Conservation (phyloP, 805 yeast genomes). For the Yueomyces sinensis region DNA sequence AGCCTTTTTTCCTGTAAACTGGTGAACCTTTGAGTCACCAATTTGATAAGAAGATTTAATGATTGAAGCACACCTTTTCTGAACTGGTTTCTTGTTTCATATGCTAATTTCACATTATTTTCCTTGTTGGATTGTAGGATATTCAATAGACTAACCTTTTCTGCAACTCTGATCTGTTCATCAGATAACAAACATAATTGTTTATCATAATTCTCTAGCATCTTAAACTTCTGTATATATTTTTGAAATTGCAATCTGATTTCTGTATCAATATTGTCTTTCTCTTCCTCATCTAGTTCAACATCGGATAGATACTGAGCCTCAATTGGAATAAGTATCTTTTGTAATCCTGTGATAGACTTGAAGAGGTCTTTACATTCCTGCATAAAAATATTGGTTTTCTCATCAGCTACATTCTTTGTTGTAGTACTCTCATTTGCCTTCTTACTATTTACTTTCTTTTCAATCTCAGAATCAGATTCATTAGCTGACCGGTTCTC, state of each 20-base stretch:
- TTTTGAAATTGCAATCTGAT: conserved; percentile 38
- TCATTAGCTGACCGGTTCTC: conserved; percentile 5
- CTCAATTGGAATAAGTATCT: conserved; percentile 15
- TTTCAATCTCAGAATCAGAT: background rate
- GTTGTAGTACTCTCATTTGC: conserved; percentile 1
- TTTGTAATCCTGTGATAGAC: conserved; percentile 19
- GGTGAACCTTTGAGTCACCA: conserved; percentile 33
- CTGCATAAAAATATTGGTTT: conserved; percentile 14
- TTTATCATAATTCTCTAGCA: conserved; percentile 38
- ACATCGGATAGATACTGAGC: conserved; percentile 16
- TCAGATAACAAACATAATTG: conserved; percentile 26
- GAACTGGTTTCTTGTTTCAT: conserved; percentile 29
- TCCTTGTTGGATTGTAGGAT: conserved; percentile 9
- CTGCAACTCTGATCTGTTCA: conserved; percentile 7
- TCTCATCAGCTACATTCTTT: background rate
- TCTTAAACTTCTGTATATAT: conserved; percentile 36
- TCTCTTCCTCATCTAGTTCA: conserved; percentile 32
- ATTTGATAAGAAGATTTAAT: conserved; percentile 31
- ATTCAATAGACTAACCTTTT: conserved; percentile 14
- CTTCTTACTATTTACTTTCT: background rate
- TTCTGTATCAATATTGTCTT: conserved; percentile 44
- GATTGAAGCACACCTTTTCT: conserved; percentile 38
- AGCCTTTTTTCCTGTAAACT: conserved; percentile 36
- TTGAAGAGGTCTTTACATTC: conserved; percentile 19
- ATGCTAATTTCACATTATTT: conserved; percentile 23